Evolutionary conservation across 2,329 filamentous ascomycete genomes (phyloP).

Genomic region (Alternaria sp.): DNA sequence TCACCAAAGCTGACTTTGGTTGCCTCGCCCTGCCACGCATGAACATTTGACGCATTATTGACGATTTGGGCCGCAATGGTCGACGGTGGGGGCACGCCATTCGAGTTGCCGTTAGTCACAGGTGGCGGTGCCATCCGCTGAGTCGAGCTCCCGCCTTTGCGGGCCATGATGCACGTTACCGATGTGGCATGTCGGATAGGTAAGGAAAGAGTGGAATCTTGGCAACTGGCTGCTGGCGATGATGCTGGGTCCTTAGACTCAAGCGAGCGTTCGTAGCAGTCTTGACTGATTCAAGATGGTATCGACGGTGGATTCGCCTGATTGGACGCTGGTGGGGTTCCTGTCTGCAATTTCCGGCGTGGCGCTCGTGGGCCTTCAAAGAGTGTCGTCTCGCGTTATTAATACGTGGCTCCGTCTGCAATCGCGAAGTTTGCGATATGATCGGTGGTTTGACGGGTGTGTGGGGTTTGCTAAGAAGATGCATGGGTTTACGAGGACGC

Average conservation of each 20-base stretch:
- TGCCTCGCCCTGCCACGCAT: conserved; percentile 66
- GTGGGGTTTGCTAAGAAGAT: background rate
- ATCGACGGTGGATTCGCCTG: conserved; percentile 2
- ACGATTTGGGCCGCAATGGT: conserved; percentile 89
- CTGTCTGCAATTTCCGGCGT: background rate
- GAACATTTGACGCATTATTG: conserved; percentile 74
- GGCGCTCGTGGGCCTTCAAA: background rate
- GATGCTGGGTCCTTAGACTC: background rate
- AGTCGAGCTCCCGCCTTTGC: conserved; percentile 46
- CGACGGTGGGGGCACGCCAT: conserved; percentile 63
- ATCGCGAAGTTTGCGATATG: background rate
- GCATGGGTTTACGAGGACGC: conserved; percentile 17
- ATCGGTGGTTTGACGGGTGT: background rate
- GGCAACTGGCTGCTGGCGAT: background rate
- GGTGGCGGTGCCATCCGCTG: conserved; percentile 35
- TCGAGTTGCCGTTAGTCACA: conserved; percentile 25
- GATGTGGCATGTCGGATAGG: conserved; percentile 28
- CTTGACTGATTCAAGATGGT: background rate
- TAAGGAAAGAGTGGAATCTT: background rate
- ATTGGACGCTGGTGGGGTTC: conserved; percentile 1
- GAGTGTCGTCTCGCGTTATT: background rate
- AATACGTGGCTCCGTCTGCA: background rate
- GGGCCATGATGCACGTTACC: conserved; percentile 48
- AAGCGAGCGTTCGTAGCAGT: background rate
- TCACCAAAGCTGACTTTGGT: conserved; percentile 77